These are phyloP conservation scores for Setaria italica DNA, from an alignment of 202 grass and related monocot genomes.

Conservation along the genomic window DNA sequence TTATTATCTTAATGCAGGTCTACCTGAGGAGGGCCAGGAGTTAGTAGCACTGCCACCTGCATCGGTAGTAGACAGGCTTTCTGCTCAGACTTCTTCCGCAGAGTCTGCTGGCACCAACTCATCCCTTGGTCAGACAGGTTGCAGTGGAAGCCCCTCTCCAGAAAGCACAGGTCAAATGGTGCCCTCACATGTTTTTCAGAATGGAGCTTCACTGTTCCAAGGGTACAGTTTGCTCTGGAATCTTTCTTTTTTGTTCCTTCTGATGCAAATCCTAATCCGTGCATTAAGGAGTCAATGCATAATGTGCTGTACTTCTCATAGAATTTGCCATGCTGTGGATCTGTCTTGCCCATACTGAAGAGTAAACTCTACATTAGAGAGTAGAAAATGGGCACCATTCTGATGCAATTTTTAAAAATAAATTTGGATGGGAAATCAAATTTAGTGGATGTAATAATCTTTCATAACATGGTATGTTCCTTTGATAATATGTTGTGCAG, in stretches of 20 bases:
- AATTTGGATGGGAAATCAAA: not conserved
- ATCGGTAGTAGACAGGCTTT: constrained; percentile 14
- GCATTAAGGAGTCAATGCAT: not conserved
- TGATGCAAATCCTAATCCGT: not conserved
- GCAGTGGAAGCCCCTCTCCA: constrained; percentile 43
- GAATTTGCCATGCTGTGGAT: not conserved
- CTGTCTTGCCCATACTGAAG: not conserved
- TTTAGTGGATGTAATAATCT: not conserved
- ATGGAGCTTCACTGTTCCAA: constrained; percentile 84
- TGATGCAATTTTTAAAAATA: not conserved
- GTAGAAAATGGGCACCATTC: not conserved
- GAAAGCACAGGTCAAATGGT: constrained; percentile 58
- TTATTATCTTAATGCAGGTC: constrained; percentile 46
- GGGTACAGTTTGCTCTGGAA: constrained; percentile 55
- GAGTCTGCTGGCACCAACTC: constrained; percentile 42
- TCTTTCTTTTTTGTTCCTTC: constrained; percentile 11
- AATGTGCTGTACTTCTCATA: not conserved
- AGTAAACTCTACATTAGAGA: not conserved
- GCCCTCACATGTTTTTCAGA: constrained; percentile 66
- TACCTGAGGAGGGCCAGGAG: constrained; percentile 56
- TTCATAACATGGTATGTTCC: not conserved
- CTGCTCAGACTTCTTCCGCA: constrained; percentile 38
- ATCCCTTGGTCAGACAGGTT: constrained; percentile 45
- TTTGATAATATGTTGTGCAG: constrained; percentile 49
- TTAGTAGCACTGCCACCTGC: constrained; percentile 49